phyloP scores from a whole-genome alignment of 768 basidiomycete species.

The Suillus placidus region DNA sequence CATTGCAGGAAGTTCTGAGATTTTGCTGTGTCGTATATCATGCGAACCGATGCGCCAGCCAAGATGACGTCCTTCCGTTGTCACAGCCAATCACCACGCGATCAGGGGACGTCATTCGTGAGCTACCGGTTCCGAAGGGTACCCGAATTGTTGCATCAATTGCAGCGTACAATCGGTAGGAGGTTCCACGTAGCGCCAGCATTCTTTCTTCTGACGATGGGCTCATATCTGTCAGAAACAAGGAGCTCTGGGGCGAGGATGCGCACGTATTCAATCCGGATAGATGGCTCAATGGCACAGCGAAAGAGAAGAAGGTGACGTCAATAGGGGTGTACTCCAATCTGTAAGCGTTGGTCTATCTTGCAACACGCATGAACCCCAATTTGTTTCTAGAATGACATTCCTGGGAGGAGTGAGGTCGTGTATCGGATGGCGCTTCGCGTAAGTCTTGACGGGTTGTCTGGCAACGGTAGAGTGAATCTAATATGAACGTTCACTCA shows the following conservation, averaged over 20 bases:
- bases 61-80: conserved; percentile 63
- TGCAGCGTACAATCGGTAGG: conserved; percentile 56
- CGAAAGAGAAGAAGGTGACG: conserved; percentile 19
- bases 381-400: conserved; percentile 28
- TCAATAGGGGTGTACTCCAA: conserved; percentile 33
- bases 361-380: neutral
- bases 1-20: conserved; percentile 46
- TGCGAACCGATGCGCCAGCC: conserved; percentile 51
- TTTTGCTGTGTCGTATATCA: conserved; percentile 54
- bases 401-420: conserved; percentile 27
- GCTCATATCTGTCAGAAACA: conserved; percentile 21
- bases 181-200: neutral
- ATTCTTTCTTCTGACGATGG: neutral
- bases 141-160: conserved; percentile 55
- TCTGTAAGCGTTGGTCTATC: conserved; percentile 21
- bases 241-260: conserved; percentile 35
- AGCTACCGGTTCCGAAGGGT: conserved; percentile 53
- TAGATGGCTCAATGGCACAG: conserved; percentile 27
- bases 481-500: conserved; percentile 14
- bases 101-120: conserved; percentile 44
- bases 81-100: conserved; percentile 51
- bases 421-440: conserved; percentile 37
- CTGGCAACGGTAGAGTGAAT: neutral
- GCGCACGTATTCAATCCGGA: conserved; percentile 35
- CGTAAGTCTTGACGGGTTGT: conserved; percentile 20